phyloP scores from a whole-genome alignment of 1,139 yeast genomes.

The Taphrina populina region DNA sequence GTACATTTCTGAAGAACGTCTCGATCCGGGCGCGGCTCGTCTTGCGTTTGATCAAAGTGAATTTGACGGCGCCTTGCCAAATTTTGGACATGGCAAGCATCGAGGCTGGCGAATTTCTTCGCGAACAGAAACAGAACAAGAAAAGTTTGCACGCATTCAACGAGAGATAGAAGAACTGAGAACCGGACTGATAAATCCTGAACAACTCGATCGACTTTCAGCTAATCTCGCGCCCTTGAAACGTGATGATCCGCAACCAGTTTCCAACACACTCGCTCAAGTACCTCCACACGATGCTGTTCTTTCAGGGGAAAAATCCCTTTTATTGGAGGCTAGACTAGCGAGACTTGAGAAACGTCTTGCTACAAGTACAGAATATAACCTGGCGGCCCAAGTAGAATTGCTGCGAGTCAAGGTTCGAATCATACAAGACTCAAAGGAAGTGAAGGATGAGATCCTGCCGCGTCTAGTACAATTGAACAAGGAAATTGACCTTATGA shows the following conservation, averaged over 20 bases:
- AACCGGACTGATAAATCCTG: not conserved
- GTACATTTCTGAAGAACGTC: not conserved
- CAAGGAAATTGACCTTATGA: not conserved
- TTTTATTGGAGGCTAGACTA: conserved; percentile 1
- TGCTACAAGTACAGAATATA: not conserved
- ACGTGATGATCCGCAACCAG: not conserved
- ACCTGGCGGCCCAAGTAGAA: conserved; percentile 7
- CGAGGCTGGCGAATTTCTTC: not conserved
- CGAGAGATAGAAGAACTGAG: conserved; percentile 3
- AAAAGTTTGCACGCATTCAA: conserved; percentile 2
- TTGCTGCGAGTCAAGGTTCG: conserved; percentile 3
- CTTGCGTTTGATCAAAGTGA: not conserved
- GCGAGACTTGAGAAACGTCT: conserved; percentile 1
- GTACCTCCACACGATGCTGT: not conserved
- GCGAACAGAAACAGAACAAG: conserved; percentile 1
- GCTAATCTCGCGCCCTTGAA: not conserved
- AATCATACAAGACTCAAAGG: not conserved
- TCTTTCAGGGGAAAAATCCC: not conserved
- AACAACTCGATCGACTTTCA: too few species aligned
- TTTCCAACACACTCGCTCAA: not conserved
- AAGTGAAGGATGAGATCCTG: not conserved
- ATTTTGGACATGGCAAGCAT: conserved; percentile 1
- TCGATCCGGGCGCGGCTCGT: conserved; percentile 1
- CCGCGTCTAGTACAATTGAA: not conserved
- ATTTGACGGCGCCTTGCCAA: not conserved